Evolutionary conservation across 768 basidiomycete genomes (phyloP).

Genomic region (Plicaturopsis crispa): DNA sequence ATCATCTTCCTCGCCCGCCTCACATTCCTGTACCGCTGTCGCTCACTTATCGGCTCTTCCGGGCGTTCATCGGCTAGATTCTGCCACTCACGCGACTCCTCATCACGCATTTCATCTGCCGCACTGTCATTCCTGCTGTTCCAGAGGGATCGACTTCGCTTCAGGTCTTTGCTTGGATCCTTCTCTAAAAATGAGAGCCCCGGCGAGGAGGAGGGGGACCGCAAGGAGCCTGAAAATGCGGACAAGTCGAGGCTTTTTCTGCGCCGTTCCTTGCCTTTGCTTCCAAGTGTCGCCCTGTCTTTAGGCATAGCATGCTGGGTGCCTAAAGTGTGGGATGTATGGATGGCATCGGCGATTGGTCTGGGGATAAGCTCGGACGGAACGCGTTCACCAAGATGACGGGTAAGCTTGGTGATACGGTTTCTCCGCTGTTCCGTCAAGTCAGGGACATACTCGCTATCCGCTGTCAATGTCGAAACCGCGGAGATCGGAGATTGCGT

Average conservation of each 20-base stretch:
- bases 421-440: slow-evolving; percentile 21
- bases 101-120: slow-evolving; percentile 3
- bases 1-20: slow-evolving; percentile 43
- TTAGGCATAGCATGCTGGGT: no score
- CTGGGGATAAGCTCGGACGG: slow-evolving; percentile 25
- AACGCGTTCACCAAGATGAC: slow-evolving; percentile 29
- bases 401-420: slow-evolving; percentile 27
- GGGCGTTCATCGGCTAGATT: not conserved
- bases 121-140: slow-evolving; percentile 1
- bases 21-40: slow-evolving; percentile 31
- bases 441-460: no score
- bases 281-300: no score
- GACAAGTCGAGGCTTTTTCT: no score
- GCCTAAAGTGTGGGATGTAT: no score
- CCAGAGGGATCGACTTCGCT: slow-evolving; percentile 15
- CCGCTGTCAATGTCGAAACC: no score
- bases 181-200: no score
- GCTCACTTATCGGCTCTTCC: slow-evolving; percentile 14
- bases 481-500: no score
- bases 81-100: slow-evolving; percentile 1
- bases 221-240: no score
- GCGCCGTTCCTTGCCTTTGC: no score
- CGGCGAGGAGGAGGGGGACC: no score
- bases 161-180: slow-evolving; percentile 10
- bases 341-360: no score